Evolutionary conservation across 2,329 filamentous ascomycete species (phyloP), one percentile per base, ranked within the genome.

Genomic region (Curvularia eragrostidis): DNA sequence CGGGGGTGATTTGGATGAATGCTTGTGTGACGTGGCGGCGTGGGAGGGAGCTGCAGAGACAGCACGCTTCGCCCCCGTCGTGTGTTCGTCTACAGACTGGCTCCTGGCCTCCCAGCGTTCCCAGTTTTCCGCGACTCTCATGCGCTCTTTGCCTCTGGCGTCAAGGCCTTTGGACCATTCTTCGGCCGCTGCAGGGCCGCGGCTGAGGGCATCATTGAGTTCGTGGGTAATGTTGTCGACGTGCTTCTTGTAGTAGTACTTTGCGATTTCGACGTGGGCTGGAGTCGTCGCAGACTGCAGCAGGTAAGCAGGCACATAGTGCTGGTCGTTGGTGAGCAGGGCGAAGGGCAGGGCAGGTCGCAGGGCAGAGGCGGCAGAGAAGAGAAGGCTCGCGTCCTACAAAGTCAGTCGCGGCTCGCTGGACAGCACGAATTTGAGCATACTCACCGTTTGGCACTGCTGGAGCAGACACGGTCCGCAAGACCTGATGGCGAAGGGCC

Each of bases 91-190:
- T 65, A 67, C 65, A 60, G 63, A 68, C 42, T 70, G 69, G 51
- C 74, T 62, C 59, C 77, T 78, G 44, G 82, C 76, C 62, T 88
- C 87, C 86, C 89, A 94, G 67, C 87, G 89, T 71, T 93, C 91
- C 88, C 90, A 94, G 48, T 89, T 85, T 26, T 85, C 82, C 28
- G 85, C 83, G 70, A 90, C 87, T 10, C 80, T 82, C 65, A 87
- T 83, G 48, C 82, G 78, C 57, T 86, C 81, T 65, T 85, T 85
- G 9, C 90, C 89, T 56, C 85, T 83, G 26, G 78, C 79, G 42
- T 87, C 84, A 3, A 95, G 82, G 9, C 91, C 91, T 75, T 93
- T 93, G 28, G 87, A 81, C 91, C 91, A 95, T 74, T 93, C 91
- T 65, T 91, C 89, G 3, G 85, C 83, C 10, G 88, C 85, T 41